These are phyloP conservation scores for Trematosphaeria pertusa DNA, from an alignment of 2,329 filamentous ascomycete species.

Conservation along the genomic window DNA sequence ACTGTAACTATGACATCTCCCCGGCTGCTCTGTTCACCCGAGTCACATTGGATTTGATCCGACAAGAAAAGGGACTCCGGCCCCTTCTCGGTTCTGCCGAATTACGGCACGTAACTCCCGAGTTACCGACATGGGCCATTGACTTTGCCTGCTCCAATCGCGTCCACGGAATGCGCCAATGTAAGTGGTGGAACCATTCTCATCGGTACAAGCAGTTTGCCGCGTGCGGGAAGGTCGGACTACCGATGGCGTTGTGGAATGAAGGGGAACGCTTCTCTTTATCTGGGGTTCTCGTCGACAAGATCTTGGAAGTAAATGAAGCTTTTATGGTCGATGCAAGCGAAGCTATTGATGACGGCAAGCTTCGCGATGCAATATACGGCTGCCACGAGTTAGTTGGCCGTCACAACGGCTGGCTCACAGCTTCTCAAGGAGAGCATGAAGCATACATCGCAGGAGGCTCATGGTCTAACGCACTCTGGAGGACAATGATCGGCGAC, in stretches of 20 bases:
- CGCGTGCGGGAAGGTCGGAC: conserved; percentile 3
- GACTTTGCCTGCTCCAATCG: conserved; percentile 23
- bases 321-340: conserved; percentile 1
- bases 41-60: conserved; percentile 23
- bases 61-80: conserved; percentile 11
- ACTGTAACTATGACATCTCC: conserved; percentile 14
- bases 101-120: conserved; percentile 13
- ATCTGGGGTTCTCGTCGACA: conserved; percentile 11
- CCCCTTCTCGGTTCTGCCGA: conserved; percentile 20
- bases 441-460: conserved; percentile 3
- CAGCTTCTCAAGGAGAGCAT: not conserved
- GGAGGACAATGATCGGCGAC: conserved; percentile 3
- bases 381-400: not conserved
- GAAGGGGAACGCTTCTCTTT: not conserved
- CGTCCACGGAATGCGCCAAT: conserved; percentile 17
- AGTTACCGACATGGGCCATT: conserved; percentile 22
- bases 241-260: not conserved
- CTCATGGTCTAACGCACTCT: conserved; percentile 5
- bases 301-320: conserved; percentile 3
- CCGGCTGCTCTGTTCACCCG: conserved; percentile 11
- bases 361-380: not conserved
- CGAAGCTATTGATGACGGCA: not conserved
- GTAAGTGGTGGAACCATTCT: conserved; percentile 29
- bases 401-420: not conserved
- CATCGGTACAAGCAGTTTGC: conserved; percentile 20